Conservation (phyloP, 176 grass and related monocot genomes). For the Oryza brachyantha region DNA sequence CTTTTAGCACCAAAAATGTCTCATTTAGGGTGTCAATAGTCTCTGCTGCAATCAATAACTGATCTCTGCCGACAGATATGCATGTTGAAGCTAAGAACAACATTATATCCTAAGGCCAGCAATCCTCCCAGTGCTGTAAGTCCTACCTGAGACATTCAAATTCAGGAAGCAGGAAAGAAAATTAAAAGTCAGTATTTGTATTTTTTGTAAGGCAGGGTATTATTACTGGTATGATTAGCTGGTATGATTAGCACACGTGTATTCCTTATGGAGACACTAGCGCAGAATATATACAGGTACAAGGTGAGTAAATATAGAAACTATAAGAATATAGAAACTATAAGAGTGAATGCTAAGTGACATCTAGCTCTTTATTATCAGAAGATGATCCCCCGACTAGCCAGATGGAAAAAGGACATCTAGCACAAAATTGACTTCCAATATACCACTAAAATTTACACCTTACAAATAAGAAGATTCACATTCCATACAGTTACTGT, state of each 20-base stretch:
- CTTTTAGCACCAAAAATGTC: slow-evolving; percentile 91
- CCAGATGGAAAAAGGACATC: not conserved
- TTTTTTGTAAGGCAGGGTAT: not conserved
- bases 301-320: no score
- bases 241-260: no score
- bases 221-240: no score
- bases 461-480: not conserved
- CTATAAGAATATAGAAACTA: no score
- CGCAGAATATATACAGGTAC: no score
- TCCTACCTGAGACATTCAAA: slow-evolving; percentile 70
- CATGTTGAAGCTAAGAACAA: slow-evolving; percentile 94
- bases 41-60: slow-evolving; percentile 78
- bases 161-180: slow-evolving; percentile 3
- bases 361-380: no score
- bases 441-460: not conserved
- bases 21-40: slow-evolving; percentile 83
- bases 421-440: not conserved
- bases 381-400: not conserved
- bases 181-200: slow-evolving; percentile 1
- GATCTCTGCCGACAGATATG: slow-evolving; percentile 60
- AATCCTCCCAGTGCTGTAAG: slow-evolving; percentile 93
- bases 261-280: no score
- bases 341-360: no score
- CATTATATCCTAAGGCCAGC: slow-evolving; percentile 87
- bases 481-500: no score